Evolutionary conservation across 2,329 filamentous ascomycete species (phyloP).

Genomic region (Colletotrichum brevisporum): DNA sequence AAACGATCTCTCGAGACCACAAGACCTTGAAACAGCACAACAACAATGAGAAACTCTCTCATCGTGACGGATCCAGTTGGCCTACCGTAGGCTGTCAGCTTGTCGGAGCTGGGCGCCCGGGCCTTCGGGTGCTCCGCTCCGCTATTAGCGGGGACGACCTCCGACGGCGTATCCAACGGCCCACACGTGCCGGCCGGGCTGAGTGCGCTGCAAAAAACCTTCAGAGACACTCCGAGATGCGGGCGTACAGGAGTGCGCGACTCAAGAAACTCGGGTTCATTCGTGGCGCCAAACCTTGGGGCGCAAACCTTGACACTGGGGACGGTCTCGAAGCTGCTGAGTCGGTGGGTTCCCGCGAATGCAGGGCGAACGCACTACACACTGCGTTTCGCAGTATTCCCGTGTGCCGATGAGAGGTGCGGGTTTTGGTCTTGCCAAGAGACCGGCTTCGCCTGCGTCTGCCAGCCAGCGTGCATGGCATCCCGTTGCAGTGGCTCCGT

Average conservation of each 20-base stretch:
- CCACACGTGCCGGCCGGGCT: conserved; percentile 4
- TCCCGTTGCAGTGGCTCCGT: conserved; percentile 23
- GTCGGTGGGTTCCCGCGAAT: not conserved
- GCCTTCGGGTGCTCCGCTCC: conserved; percentile 25
- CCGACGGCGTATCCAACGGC: conserved; percentile 4
- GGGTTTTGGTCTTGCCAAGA: not conserved
- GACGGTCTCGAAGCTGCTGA: not conserved
- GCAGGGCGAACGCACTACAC: not conserved
- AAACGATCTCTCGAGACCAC: not conserved
- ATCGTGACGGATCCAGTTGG: conserved; percentile 14
- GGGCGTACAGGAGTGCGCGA: conserved; percentile 6
- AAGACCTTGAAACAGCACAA: not conserved
- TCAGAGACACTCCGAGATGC: not conserved
- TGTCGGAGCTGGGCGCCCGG: conserved; percentile 13
- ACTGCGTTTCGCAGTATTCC: not conserved
- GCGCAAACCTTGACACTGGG: conserved; percentile 3
- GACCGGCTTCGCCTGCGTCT: conserved; percentile 1
- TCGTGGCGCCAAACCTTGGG: not conserved
- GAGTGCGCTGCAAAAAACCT: not conserved
- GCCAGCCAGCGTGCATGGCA: conserved; percentile 8
- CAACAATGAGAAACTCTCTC: not conserved
- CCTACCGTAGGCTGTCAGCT: not conserved
- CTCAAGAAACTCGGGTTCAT: not conserved
- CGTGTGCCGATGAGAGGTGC: not conserved
- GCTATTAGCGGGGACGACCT: not conserved